A percentile compares a stretch with the other conserved stretches of the same genome.
Conservation (phyloP, 1,284 basidiomycete species). For the Trametes hirsuta region DNA sequence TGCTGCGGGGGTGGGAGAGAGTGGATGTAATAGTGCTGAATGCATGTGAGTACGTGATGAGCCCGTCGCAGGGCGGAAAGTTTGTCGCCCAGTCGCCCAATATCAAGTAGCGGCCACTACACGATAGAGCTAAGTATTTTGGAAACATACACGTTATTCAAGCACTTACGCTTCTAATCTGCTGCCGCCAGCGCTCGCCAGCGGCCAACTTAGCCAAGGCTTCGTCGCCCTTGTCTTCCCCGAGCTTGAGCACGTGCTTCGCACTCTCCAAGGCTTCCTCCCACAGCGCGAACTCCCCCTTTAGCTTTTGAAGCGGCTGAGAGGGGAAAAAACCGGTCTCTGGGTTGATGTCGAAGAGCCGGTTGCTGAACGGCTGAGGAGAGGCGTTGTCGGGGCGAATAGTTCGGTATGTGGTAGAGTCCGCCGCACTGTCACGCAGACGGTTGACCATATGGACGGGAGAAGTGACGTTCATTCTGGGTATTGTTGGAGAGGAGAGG, state of each 20-base stretch:
- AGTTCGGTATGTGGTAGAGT: conserved; percentile 22
- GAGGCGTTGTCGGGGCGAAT: conserved; percentile 14
- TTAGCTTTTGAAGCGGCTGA: conserved; percentile 64
- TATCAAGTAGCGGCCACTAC: conserved; percentile 74
- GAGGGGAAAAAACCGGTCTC: conserved; percentile 88
- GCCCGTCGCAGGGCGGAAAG: conserved; percentile 76
- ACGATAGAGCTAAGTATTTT: conserved; percentile 9
- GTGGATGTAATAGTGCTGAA: conserved; percentile 91
- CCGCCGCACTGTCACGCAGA: conserved; percentile 25
- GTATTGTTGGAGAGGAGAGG: conserved; percentile 6
- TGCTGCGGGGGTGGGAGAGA: conserved; percentile 56
- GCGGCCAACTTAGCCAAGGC: conserved; percentile 51
- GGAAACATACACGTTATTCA: background rate
- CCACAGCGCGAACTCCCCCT: conserved; percentile 67
- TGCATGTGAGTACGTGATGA: conserved; percentile 87
- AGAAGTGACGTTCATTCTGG: conserved; percentile 39
- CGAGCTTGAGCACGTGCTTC: conserved; percentile 60
- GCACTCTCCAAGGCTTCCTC: conserved; percentile 68
- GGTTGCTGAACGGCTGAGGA: conserved; percentile 25
- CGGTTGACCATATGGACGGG: conserved; percentile 37
- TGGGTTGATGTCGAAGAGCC: conserved; percentile 38
- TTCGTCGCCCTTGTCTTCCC: conserved; percentile 56
- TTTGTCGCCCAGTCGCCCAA: conserved; percentile 53
- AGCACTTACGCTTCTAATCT: conserved; percentile 61
- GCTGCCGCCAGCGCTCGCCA: conserved; percentile 69